Evolutionary conservation across 805 yeast genomes (phyloP).

Genomic region (Yarrowia sp.): DNA sequence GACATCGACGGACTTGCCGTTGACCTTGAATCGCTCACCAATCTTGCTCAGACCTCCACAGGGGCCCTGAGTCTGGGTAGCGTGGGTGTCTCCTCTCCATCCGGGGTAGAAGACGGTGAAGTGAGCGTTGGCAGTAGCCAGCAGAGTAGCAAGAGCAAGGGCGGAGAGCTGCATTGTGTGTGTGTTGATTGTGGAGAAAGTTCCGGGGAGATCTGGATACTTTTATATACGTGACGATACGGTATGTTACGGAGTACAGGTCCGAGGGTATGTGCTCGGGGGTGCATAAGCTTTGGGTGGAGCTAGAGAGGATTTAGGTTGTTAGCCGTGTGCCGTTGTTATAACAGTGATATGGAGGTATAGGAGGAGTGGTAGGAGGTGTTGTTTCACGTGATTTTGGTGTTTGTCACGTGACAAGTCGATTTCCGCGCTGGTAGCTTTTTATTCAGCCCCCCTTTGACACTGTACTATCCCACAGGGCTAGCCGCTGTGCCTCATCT

Average conservation of each 20-base stretch:
- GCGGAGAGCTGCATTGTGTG: conserved; percentile 30
- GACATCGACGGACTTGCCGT: conserved; percentile 32
- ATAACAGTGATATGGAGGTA: background rate
- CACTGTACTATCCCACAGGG: too few relatives aligned
- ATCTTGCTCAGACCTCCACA: conserved; percentile 34
- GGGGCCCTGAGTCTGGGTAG: conserved; percentile 34
- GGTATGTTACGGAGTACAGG: background rate
- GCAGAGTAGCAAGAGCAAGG: conserved; percentile 28
- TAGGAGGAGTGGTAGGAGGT: background rate
- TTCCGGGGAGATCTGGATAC: background rate
- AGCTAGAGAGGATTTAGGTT: background rate
- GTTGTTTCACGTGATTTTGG: background rate
- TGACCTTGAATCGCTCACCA: conserved; percentile 32
- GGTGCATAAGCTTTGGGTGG: background rate
- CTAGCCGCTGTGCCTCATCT: too few relatives aligned
- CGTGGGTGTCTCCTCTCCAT: conserved; percentile 34
- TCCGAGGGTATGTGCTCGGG: conserved; percentile 5
- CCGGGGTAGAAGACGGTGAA: conserved; percentile 34
- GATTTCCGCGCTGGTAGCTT: too few relatives aligned
- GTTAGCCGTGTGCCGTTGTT: background rate
- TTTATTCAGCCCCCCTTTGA: too few relatives aligned
- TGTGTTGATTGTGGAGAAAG: background rate
- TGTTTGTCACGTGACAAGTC: too few relatives aligned
- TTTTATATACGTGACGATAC: background rate
- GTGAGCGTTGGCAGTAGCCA: conserved; percentile 35